Evolutionary conservation across 495 filamentous ascomycete genomes (phyloP), one percentile per base, ranked within the genome.

Genomic region (Aspergillus cristatus): DNA sequence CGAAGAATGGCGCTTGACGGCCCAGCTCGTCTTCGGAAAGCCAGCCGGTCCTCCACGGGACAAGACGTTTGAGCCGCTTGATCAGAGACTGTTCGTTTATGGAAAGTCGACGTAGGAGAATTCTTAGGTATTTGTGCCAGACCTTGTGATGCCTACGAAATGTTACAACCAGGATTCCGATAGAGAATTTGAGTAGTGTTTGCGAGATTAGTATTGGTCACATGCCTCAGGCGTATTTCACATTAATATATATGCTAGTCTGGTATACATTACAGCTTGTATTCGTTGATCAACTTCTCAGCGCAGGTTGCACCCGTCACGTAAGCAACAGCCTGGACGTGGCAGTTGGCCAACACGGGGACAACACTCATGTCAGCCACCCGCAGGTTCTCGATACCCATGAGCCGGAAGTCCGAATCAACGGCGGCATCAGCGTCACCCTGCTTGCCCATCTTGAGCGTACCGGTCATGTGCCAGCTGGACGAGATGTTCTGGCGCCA

Each of bases 21-120:
- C 73, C 15, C 74, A 79, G 62, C 51, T 82, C 43, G 75, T 79
- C 31, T 77, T 82, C 54, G 80, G 80, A 34, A 72, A 71, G 34
- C 66, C 58, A 14, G 55, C 49, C 3, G 72, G 57, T 29, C 14
- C 29, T 28, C 39, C 44, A 1, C 31, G 37, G 13, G 47, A 50
- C 14, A 54, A 54, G 39, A 37, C 36, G 6, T 48, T 47, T 16
- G 39, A 46, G 28, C 45, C 51, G 3, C 11, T 54, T 11, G 37
- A 36, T 2, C 26, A 41, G 18, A 37, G 44, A 13, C 28, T 48
- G 7, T 48, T 52, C 17, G 40, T 48, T 0, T 15, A 48, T 26
- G 42, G 48, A n/a, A 45, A 45, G 31, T 46, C n/a, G n/a, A n/a
- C n/a, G n/a, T n/a, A n/a, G n/a, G n/a, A n/a, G n/a, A n/a, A n/a